Conservation (phyloP, 1,139 yeast species). For the Candida tropicalis region DNA sequence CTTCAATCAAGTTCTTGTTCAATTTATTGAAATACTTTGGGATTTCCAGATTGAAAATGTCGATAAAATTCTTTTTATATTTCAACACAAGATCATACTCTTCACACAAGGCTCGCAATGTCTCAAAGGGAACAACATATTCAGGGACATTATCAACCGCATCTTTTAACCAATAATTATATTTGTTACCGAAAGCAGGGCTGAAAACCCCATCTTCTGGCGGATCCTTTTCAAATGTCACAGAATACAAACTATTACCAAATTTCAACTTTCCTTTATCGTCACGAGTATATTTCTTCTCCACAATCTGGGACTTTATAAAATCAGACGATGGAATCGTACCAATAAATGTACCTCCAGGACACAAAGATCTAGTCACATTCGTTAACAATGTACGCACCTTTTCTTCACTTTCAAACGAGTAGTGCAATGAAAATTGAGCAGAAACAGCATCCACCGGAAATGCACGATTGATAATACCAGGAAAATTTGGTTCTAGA, state of each 20-base stretch:
- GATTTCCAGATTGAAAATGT: constrained; percentile 79
- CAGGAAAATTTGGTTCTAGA: constrained; percentile 61
- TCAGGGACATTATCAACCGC: constrained; percentile 98
- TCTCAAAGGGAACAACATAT: constrained; percentile 95
- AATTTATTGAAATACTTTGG: constrained; percentile 62
- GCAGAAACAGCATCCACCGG: constrained; percentile 88
- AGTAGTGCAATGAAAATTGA: constrained; percentile 93
- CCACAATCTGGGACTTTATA: constrained; percentile 64
- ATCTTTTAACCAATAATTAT: constrained; percentile 80
- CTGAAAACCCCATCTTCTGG: constrained; percentile 73
- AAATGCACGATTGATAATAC: constrained; percentile 60
- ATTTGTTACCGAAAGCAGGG: constrained; percentile 81
- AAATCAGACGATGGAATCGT: constrained; percentile 94
- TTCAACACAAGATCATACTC: constrained; percentile 77
- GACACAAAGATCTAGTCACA: constrained; percentile 70
- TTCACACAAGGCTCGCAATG: constrained; percentile 77
- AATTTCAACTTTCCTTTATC: constrained; percentile 51
- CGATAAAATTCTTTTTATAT: constrained; percentile 76
- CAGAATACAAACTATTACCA: constrained; percentile 85
- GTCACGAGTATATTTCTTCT: constrained; percentile 43
- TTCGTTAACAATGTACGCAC: constrained; percentile 74
- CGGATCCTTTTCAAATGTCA: constrained; percentile 74
- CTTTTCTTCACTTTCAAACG: constrained; percentile 83
- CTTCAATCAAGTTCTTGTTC: constrained; percentile 67
- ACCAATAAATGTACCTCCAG: constrained; percentile 89